Evolutionary conservation across 352 stramenopile genomes (phyloP).

Genomic region (Achlya hypogyna): DNA sequence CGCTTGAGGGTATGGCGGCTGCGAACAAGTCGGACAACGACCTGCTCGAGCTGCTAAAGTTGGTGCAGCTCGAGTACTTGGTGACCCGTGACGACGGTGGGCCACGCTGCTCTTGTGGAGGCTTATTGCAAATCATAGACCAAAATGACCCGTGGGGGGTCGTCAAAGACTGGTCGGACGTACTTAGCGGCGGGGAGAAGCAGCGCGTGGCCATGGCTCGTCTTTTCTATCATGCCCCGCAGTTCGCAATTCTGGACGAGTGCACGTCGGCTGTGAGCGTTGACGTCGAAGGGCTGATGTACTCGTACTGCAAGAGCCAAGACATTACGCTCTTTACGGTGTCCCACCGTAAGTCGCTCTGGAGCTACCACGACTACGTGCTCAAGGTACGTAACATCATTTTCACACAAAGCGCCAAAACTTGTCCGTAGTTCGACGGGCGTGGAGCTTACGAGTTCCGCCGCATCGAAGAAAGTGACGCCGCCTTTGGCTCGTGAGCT

Average conservation of each 20-base stretch:
- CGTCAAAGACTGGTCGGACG: slow-evolving; percentile 80
- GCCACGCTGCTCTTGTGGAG: too few species aligned
- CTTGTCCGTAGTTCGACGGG: too few species aligned
- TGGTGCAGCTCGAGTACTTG: slow-evolving; percentile 74
- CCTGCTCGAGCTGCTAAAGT: slow-evolving; percentile 57
- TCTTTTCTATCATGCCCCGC: slow-evolving; percentile 84
- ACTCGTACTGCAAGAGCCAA: slow-evolving; percentile 70
- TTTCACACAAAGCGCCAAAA: neutral
- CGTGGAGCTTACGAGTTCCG: slow-evolving; percentile 62
- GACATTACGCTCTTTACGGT: slow-evolving; percentile 90
- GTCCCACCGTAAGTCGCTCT: slow-evolving; percentile 84
- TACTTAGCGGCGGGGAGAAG: slow-evolving; percentile 85
- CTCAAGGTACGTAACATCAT: slow-evolving; percentile 40
- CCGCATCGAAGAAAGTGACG: slow-evolving; percentile 67
- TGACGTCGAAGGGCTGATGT: slow-evolving; percentile 84
- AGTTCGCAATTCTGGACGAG: slow-evolving; percentile 87
- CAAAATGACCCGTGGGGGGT: slow-evolving; percentile 41
- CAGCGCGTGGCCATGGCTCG: slow-evolving; percentile 85
- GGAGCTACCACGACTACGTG: slow-evolving; percentile 84
- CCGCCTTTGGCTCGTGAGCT: slow-evolving; percentile 64
- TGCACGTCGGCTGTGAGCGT: slow-evolving; percentile 78
- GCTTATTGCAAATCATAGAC: neutral
- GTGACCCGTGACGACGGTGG: slow-evolving; percentile 53
- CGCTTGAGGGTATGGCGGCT: slow-evolving; percentile 48
- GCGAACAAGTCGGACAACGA: slow-evolving; percentile 47